Percentiles rank a stretch among this genome's conserved stretches.
Evolutionary conservation across 495 filamentous ascomycete genomes (phyloP).

Genomic region (Neurospora sp.): DNA sequence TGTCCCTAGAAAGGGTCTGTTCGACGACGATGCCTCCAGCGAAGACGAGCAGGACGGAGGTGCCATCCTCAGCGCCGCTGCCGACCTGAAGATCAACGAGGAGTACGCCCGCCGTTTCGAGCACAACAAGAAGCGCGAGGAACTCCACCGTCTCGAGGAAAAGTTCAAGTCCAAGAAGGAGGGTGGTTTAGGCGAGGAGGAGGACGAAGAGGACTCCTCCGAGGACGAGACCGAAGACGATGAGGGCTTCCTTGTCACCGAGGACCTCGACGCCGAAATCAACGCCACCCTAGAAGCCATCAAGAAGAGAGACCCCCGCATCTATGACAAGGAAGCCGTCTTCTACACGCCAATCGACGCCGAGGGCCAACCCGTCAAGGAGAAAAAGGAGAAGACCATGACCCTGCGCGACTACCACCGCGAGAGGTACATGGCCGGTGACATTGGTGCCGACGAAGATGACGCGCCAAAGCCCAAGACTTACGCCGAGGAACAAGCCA

Average conservation of each 20-base stretch:
- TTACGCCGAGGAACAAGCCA: conserved; percentile 78
- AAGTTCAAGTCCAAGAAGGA: conserved; percentile 60
- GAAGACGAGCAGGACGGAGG: conserved; percentile 48
- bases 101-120: conserved; percentile 87
- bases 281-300: conserved; percentile 77
- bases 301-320: conserved; percentile 73
- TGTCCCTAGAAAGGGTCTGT: conserved; percentile 16
- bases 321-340: conserved; percentile 68
- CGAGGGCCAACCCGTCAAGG: conserved; percentile 27
- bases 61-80: conserved; percentile 39
- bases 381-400: conserved; percentile 72
- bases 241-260: conserved; percentile 70
- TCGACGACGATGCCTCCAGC: conserved; percentile 28
- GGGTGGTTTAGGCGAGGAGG: conserved; percentile 12
- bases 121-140: conserved; percentile 92
- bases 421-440: conserved; percentile 63
- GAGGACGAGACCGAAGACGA: conserved; percentile 82
- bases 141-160: conserved; percentile 76
- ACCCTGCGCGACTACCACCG: conserved; percentile 85
- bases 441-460: conserved; percentile 43
- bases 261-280: conserved; percentile 77
- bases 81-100: conserved; percentile 72
- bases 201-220: conserved; percentile 45
- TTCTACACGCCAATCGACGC: conserved; percentile 65
- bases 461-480: conserved; percentile 49